phyloP scores from a whole-genome alignment of 2,329 filamentous ascomycete species.

The Colletotrichum eleusines region DNA sequence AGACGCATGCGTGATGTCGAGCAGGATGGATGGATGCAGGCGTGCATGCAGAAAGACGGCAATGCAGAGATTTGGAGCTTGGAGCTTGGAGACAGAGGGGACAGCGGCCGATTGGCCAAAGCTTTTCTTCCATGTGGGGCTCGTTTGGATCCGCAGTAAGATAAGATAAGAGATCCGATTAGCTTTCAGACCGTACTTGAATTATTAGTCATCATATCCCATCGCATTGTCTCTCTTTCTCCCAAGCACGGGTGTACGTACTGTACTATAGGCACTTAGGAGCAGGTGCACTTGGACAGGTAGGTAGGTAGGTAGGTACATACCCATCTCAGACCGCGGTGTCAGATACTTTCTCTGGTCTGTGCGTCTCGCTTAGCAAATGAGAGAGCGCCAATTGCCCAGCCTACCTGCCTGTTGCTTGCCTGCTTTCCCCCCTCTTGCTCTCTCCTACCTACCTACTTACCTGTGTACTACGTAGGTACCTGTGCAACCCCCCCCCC shows the following conservation, averaged over 20 bases:
- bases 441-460: neutral
- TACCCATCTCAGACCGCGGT: neutral
- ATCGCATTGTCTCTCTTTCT: too few species aligned
- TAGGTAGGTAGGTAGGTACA: neutral
- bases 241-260: too few species aligned
- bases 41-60: slow-evolving; percentile 36
- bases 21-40: too few species aligned
- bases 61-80: slow-evolving; percentile 16
- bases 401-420: too few species aligned
- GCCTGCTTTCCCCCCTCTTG: neutral
- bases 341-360: neutral
- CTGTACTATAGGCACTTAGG: too few species aligned
- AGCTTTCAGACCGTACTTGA: too few species aligned
- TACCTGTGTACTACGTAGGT: too few species aligned
- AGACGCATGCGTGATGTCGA: slow-evolving; percentile 37
- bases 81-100: slow-evolving; percentile 4
- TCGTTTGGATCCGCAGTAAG: too few species aligned
- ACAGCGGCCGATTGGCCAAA: slow-evolving; percentile 20
- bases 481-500: slow-evolving; percentile 1
- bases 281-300: too few species aligned
- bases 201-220: too few species aligned
- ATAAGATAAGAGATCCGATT: too few species aligned
- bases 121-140: too few species aligned
- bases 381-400: slow-evolving; percentile 27
- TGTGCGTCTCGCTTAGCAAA: slow-evolving; percentile 31